These are phyloP conservation scores for Paecilomyces niveus DNA, from an alignment of 2,329 filamentous ascomycete genomes.

Conservation along the genomic window DNA sequence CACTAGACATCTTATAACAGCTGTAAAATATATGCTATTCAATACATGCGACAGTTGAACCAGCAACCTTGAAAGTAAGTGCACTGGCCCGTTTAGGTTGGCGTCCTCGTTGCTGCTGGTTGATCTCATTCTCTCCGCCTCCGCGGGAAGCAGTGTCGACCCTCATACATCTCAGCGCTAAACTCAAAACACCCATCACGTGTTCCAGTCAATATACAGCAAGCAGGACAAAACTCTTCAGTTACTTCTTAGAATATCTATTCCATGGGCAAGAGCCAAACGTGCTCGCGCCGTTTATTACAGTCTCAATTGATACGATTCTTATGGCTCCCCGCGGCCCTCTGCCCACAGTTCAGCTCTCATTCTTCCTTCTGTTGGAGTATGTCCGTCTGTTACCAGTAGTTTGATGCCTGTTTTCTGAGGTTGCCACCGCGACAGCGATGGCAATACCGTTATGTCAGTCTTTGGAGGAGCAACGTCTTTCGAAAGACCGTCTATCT, in stretches of 20 bases:
- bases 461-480: slow-evolving; percentile 16
- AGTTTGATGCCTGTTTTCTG: slow-evolving; percentile 3
- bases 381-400: not conserved
- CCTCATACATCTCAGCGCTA: not conserved
- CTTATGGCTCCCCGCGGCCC: not conserved
- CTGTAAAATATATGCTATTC: not conserved
- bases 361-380: slow-evolving; percentile 6
- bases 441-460: slow-evolving; percentile 20
- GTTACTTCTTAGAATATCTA: not conserved
- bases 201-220: not conserved
- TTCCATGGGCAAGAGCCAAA: not conserved
- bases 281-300: not conserved
- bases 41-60: not conserved
- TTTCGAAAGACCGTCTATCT: slow-evolving; percentile 10
- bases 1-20: slow-evolving; percentile 7
- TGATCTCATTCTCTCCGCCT: not conserved
- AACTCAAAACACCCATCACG: not conserved
- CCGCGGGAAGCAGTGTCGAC: not conserved
- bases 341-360: not conserved
- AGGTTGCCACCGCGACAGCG: slow-evolving; percentile 6
- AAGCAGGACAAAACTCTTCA: not conserved
- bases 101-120: not conserved
- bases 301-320: not conserved
- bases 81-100: not conserved
- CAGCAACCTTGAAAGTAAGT: not conserved